Evolutionary conservation across 2,329 filamentous ascomycete species (phyloP).

Genomic region (Fusarium brachygibbosum): DNA sequence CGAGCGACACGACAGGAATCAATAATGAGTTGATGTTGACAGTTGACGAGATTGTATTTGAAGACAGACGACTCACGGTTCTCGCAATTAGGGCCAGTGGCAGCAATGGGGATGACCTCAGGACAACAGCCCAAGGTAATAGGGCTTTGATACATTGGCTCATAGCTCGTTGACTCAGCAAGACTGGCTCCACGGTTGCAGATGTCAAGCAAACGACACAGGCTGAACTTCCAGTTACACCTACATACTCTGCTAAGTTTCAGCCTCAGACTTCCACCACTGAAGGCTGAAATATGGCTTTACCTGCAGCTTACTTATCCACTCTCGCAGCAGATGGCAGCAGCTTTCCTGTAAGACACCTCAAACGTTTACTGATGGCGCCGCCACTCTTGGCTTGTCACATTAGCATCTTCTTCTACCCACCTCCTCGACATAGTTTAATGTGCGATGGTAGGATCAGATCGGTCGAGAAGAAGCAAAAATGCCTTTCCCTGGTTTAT

Average conservation of each 20-base stretch:
- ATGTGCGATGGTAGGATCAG: not conserved
- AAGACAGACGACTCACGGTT: not conserved
- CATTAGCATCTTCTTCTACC: not conserved
- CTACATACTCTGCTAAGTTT: constrained; percentile 12
- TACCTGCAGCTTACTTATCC: not conserved
- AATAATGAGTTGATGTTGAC: not conserved
- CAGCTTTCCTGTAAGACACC: constrained; percentile 21
- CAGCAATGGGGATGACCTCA: not conserved
- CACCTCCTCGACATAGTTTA: not conserved
- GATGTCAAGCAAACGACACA: constrained; percentile 1
- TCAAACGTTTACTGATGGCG: constrained; percentile 20
- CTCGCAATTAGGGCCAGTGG: not conserved
- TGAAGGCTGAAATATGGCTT: not conserved
- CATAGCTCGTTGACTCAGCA: not conserved
- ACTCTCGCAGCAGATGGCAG: constrained; percentile 11
- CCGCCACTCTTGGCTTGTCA: constrained; percentile 22
- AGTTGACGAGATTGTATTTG: not conserved
- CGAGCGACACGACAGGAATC: not conserved
- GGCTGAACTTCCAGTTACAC: constrained; percentile 3
- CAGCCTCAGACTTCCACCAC: not conserved
- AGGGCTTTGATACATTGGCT: not conserved
- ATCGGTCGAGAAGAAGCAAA: constrained; percentile 13
- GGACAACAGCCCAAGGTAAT: not conserved
- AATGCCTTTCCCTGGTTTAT: constrained; percentile 1
- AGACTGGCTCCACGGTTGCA: not conserved